Percentiles rank a stretch among this genome's conserved stretches.
Conservation (phyloP, 371 early-diverging fungal species). For the Cokeromyces recurvatus region DNA sequence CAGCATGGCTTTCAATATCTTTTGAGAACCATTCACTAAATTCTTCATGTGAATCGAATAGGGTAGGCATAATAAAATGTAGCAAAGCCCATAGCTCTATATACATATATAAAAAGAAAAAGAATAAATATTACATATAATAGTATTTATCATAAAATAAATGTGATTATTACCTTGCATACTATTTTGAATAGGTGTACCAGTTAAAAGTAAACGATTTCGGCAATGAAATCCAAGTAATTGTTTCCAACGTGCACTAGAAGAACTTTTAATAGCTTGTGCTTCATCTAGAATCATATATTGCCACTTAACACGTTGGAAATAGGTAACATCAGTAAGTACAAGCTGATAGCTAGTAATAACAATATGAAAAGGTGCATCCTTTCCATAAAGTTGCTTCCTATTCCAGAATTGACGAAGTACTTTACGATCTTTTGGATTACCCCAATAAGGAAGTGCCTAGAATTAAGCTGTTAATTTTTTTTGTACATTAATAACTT, state of each 20-base stretch:
- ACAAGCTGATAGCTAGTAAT: slow-evolving; percentile 95
- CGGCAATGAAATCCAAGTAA: slow-evolving; percentile 90
- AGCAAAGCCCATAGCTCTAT: slow-evolving; percentile 90
- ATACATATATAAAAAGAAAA: neutral
- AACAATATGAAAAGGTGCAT: slow-evolving; percentile 89
- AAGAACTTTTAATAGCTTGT: slow-evolving; percentile 94
- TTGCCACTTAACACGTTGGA: slow-evolving; percentile 93
- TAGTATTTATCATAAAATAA: too few species aligned
- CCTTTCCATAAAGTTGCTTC: slow-evolving; percentile 72
- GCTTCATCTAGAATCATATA: slow-evolving; percentile 99
- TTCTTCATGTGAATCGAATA: slow-evolving; percentile 94
- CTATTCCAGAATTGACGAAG: slow-evolving; percentile 82
- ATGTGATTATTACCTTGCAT: slow-evolving; percentile 56
- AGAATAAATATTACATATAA: too few species aligned
- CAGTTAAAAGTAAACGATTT: slow-evolving; percentile 91
- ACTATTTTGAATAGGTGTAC: slow-evolving; percentile 97
- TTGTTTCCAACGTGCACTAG: slow-evolving; percentile 90
- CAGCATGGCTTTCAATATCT: slow-evolving; percentile 91
- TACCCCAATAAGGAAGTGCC: slow-evolving; percentile 92
- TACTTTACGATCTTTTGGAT: slow-evolving; percentile 80
- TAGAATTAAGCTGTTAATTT: slow-evolving; percentile 1
- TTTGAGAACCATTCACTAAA: slow-evolving; percentile 96
- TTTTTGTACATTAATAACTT: too few species aligned
- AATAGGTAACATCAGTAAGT: slow-evolving; percentile 82
- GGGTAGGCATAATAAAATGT: slow-evolving; percentile 98